These are phyloP conservation scores for Syncephalis plumigaleata DNA, from an alignment of 371 early-diverging fungal species.

Conservation along the genomic window DNA sequence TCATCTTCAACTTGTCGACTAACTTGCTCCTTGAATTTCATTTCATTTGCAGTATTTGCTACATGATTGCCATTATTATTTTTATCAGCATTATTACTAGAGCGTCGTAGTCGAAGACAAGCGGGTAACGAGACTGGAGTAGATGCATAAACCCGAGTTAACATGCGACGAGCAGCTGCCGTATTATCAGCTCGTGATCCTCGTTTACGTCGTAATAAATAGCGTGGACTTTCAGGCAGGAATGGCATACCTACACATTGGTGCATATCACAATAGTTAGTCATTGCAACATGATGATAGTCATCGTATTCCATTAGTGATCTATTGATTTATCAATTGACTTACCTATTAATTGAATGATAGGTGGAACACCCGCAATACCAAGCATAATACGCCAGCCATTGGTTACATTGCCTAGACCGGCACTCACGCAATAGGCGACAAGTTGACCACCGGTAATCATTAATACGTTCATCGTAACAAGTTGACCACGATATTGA, in stretches of 20 bases:
- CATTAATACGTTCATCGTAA: constrained; percentile 28
- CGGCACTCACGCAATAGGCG: constrained; percentile 29
- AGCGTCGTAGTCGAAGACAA: no score
- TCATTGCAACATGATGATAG: no score
- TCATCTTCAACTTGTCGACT: no score
- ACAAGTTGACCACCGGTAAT: constrained; percentile 34
- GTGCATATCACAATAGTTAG: no score
- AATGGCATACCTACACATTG: constrained; percentile 20
- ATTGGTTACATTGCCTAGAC: constrained; percentile 17
- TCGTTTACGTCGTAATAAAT: constrained; percentile 15
- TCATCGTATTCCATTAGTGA: background rate
- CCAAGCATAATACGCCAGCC: constrained; percentile 50
- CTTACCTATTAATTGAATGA: constrained; percentile 13
- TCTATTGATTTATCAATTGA: background rate
- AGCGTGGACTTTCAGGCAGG: constrained; percentile 35
- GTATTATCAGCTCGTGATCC: no score
- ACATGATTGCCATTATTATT: no score
- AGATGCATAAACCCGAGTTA: no score
- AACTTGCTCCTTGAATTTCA: no score
- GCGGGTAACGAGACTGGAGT: no score
- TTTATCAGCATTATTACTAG: no score
- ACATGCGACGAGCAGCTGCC: no score
- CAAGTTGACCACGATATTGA: constrained; percentile 25
- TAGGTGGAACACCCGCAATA: constrained; percentile 16
- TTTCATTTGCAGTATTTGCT: no score